Conservation (phyloP, 2,329 filamentous ascomycete species). For the Beauveria sp. region DNA sequence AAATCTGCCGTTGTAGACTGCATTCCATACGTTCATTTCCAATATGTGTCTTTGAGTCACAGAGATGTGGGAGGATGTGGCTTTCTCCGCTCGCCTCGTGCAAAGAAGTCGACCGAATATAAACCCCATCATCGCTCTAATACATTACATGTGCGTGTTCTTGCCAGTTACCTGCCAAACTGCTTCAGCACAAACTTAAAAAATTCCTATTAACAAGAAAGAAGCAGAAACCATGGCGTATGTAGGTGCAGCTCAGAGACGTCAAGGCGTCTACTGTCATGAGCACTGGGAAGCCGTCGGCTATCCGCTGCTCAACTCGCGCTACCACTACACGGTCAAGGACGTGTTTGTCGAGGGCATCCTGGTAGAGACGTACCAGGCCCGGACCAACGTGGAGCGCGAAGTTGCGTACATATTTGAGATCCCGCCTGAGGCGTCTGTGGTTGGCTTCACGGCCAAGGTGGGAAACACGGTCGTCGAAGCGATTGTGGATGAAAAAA, state of each 20-base stretch:
- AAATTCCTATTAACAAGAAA: no score
- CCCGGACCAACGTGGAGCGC: neutral
- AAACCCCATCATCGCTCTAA: no score
- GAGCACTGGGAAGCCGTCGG: neutral
- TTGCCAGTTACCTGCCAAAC: no score
- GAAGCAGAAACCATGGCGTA: neutral
- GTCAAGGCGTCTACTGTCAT: neutral
- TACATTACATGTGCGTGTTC: no score
- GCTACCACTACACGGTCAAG: neutral
- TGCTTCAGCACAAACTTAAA: no score
- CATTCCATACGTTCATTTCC: no score
- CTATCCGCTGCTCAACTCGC: neutral
- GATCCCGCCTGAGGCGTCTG: neutral
- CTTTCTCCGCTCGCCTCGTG: no score
- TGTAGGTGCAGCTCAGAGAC: neutral
- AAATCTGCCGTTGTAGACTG: no score
- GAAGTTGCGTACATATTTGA: neutral
- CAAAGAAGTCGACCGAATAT: no score
- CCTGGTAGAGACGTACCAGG: neutral
- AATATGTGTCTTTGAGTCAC: no score
- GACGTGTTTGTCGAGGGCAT: neutral
- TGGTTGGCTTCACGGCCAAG: neutral
- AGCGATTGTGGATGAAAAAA: neutral
- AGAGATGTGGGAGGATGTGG: no score
- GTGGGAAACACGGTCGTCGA: neutral